A percentile compares a stretch with the other conserved stretches of the same genome.
phyloP scores from a whole-genome alignment of 2,329 filamentous ascomycete species.

The Tolypocladium tropicale region DNA sequence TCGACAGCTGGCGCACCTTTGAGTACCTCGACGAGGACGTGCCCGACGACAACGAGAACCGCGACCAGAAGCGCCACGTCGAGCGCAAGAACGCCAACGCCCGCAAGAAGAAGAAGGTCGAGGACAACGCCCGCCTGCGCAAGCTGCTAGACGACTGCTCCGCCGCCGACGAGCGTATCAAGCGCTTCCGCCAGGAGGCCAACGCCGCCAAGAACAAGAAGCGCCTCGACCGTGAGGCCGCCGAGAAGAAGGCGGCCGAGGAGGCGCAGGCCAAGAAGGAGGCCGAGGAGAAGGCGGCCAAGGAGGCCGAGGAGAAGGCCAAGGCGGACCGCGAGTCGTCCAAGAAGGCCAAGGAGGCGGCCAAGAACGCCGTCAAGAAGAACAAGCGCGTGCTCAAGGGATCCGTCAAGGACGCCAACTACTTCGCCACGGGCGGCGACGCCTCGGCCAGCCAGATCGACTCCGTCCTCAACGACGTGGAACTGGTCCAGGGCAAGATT shows the following conservation, averaged over 20 bases:
- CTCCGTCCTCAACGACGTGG: constrained; percentile 72
- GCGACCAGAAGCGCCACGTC: constrained; percentile 96
- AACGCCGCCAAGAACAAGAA: constrained; percentile 96
- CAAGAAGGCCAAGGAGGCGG: constrained; percentile 98
- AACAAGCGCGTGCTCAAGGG: constrained; percentile 96
- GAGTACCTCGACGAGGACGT: constrained; percentile 99
- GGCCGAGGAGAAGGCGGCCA: constrained; percentile 67
- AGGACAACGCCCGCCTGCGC: constrained; percentile 86
- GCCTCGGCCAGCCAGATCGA: constrained; percentile 71
- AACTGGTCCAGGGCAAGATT: constrained; percentile 77
- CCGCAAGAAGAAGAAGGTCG: constrained; percentile 98
- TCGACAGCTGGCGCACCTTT: constrained; percentile 95
- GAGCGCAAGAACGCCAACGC: constrained; percentile 98
- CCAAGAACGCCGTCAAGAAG: constrained; percentile 99
- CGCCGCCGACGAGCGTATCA: constrained; percentile 85
- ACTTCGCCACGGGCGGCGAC: constrained; percentile 70
- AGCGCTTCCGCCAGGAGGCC: constrained; percentile 88
- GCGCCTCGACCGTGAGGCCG: constrained; percentile 79
- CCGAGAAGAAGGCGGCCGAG: constrained; percentile 76
- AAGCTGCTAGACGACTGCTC: constrained; percentile 82
- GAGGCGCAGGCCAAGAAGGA: constrained; percentile 77
- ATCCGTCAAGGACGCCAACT: constrained; percentile 95
- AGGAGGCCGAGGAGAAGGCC: constrained; percentile 76
- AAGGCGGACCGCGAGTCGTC: constrained; percentile 72
- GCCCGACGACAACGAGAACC: constrained; percentile 96